Base-by-base conservation (phyloP, 495 filamentous ascomycete species). In the Aspergillus homomorphus region DNA sequence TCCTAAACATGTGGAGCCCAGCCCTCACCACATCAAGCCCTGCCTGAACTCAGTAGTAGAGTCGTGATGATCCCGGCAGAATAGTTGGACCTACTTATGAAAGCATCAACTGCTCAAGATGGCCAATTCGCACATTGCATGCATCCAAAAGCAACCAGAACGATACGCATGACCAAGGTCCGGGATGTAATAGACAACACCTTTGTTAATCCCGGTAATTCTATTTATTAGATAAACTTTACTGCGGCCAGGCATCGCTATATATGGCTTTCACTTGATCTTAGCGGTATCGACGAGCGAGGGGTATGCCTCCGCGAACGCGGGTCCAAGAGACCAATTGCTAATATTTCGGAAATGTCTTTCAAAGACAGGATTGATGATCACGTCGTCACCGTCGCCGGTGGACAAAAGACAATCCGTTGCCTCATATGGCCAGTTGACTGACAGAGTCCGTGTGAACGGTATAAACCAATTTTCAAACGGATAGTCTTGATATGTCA, bases 401-500 rank as follows among this genome's bases (percentile, higher is more conserved):
- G 73, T 80, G 18, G 75, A 75, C 41, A 89, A 62, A 33, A 90
- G 70, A 48, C 80, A 77, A 57, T 87, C 84, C 0, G 80, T 80
- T 4, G 81, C 78, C 54, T 90, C 86, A 68, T 92, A 89, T 0
- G 85, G 85, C 90, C 90, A 95, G 64, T 90, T 90, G 14, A 93
- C 63, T 22, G 74, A 82, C 38, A 95, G 50, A 0, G 86, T 90
- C 4, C 81, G 81, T 0, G 89, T 92, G 62, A 84, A 95, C 0
- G 89, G 88, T 28, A 91, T 81, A 65, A 91, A 90, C 74, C 90
- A 92, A 55, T 87, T 80, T 28, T 93, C 89, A 65, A 93, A 90
- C 0, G 81, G 77, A 38, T 80, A 81, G 28, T 77, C 65, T 16
- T 74, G 74, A 49, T 82, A 79, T 7, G 72, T 60, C 19, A 67